Base-by-base conservation (phyloP, 208 protist species). In the Plasmodiophora brassicae region DNA sequence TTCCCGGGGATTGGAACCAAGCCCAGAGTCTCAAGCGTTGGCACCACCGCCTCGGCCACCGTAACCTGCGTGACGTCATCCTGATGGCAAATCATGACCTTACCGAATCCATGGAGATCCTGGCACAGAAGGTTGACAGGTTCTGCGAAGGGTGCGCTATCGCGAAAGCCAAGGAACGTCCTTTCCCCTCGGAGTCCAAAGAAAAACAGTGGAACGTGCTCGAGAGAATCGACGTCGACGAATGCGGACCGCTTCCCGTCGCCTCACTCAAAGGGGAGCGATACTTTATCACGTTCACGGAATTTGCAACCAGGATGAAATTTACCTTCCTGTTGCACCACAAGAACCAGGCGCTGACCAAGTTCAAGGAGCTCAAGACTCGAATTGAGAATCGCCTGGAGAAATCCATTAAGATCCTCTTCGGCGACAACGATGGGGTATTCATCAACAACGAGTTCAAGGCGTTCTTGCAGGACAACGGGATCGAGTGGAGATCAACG, bases 371-470 rank as follows among this genome's bases (percentile, higher is more conserved):
- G 32, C n/a, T 78, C 32, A 78, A 78, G n/a, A 78, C 14, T 36
- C 5, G 65, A 32, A n/a, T 78, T 5, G 65, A 78, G 41, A 78
- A 5, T 32, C 32, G 65, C 32, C n/a, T 78, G 65, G 50, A 38
- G 41, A 5, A 78, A 38, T 44, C 5, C 32, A 32, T 78, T 38
- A 78, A 78, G n/a, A 32, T 78, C 65, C 14, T 78, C 65, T 78
- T 78, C 41, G 65, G 65, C 5, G 65, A 78, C 65, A 78, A 78
- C 65, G 65, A 32, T 32, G n/a, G 5, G 20, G n/a, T 36, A 38
- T 78, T 78, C n/a, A 32, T 78, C 65, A 78, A 78, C 65, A 36
- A n/a, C n/a, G n/a, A 78, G n/a, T 78, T 78, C 65, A 5, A 38
- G 65, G 5, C 32, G 5, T 78, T 38, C n/a, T 32, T 38, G 14